Percentiles rank a stretch among this genome's conserved stretches.
phyloP scores from a whole-genome alignment of 1,284 basidiomycete species.

The Singerocomus inundabilis region DNA sequence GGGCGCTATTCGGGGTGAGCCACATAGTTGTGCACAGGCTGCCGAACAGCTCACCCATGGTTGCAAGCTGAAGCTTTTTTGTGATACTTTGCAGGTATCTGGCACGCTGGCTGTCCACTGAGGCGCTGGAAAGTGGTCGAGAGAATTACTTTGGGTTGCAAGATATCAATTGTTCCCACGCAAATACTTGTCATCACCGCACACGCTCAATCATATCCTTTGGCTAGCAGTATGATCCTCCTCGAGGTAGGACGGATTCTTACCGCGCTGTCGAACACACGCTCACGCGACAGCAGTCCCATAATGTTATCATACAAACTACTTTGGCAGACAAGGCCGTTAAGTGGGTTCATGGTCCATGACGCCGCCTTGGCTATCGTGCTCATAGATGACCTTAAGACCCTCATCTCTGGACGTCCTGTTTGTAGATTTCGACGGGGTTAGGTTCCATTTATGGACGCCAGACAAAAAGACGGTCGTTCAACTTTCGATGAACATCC shows the following conservation, averaged over 20 bases:
- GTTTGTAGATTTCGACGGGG: constrained; percentile 98
- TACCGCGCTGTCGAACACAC: constrained; percentile 1
- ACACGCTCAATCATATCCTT: background rate
- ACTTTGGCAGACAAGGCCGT: constrained; percentile 87
- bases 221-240: constrained; percentile 55
- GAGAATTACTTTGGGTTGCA: constrained; percentile 18
- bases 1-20: constrained; percentile 51
- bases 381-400: constrained; percentile 43
- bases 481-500: constrained; percentile 93
- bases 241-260: constrained; percentile 54
- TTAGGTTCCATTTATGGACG: constrained; percentile 91
- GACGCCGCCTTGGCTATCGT: constrained; percentile 4
- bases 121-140: constrained; percentile 19
- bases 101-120: constrained; percentile 7
- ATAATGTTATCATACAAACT: constrained; percentile 91
- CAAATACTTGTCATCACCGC: constrained; percentile 15
- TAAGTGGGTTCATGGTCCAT: constrained; percentile 52
- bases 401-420: constrained; percentile 90
- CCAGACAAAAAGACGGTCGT: constrained; percentile 80
- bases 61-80: constrained; percentile 14
- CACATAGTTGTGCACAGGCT: background rate
- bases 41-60: constrained; percentile 25
- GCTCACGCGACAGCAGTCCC: constrained; percentile 51
- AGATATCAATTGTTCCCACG: constrained; percentile 33
- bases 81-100: constrained; percentile 13